phyloP scores from a whole-genome alignment of 148 eudicot species.

The Vaccinium corymbosum region DNA sequence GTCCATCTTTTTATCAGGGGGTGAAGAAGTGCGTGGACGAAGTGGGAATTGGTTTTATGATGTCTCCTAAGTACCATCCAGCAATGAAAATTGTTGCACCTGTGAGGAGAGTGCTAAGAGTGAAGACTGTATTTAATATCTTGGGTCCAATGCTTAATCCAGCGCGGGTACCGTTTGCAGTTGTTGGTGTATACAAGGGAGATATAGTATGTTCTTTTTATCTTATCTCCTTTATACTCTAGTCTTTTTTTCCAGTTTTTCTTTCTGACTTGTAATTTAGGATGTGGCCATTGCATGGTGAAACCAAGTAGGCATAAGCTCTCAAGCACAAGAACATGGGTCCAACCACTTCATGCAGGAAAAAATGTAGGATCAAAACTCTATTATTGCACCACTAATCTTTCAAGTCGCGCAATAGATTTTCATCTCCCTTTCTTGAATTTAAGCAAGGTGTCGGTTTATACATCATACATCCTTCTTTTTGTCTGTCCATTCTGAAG shows the following conservation, averaged over 20 bases:
- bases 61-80: conserved; percentile 89
- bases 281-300: not conserved
- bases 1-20: conserved; percentile 19
- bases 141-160: conserved; percentile 96
- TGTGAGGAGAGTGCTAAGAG: conserved; percentile 69
- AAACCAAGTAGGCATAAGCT: not conserved
- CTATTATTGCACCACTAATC: not conserved
- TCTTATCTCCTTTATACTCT: not conserved
- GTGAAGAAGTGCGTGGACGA: conserved; percentile 36
- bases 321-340: not conserved
- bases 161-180: conserved; percentile 88
- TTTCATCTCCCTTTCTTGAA: conserved; percentile 8
- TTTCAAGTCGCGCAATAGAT: not conserved
- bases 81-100: conserved; percentile 95
- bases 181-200: conserved; percentile 80
- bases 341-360: not conserved
- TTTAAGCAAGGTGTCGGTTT: not conserved
- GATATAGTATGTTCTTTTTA: conserved; percentile 41
- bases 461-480: not conserved
- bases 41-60: conserved; percentile 95
- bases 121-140: conserved; percentile 87
- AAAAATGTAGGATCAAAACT: not conserved
- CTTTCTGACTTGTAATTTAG: not conserved
- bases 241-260: not conserved
- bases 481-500: too few species aligned